A percentile compares a stretch with the other conserved stretches of the same genome.
Conservation (phyloP, 768 basidiomycete genomes). For the Rhizopogon rudus region DNA sequence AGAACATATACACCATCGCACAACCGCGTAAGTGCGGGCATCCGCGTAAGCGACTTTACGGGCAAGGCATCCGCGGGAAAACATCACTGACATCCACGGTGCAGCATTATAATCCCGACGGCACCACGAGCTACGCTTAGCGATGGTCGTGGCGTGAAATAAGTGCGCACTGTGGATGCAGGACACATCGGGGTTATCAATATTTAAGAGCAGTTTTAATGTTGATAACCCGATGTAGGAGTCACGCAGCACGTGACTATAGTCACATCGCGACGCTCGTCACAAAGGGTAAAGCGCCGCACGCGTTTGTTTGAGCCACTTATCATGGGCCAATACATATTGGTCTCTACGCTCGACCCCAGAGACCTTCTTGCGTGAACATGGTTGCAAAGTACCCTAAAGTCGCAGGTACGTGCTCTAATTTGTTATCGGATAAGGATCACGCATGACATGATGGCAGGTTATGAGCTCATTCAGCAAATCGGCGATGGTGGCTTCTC, state of each 20-base stretch:
- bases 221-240: too few species aligned
- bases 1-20: too few species aligned
- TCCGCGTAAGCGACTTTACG: too few species aligned
- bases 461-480: constrained; percentile 65
- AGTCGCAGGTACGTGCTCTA: constrained; percentile 18
- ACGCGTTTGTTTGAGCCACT: background rate
- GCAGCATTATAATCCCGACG: background rate
- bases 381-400: constrained; percentile 28
- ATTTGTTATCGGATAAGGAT: background rate
- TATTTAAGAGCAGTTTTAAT: too few species aligned
- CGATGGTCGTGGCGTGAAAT: too few species aligned
- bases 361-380: background rate
- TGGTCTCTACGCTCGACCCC: background rate
- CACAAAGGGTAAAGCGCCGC: constrained; percentile 12
- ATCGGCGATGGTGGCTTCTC: constrained; percentile 90
- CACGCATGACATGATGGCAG: constrained; percentile 28
- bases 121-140: too few species aligned
- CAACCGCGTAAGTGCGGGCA: too few species aligned
- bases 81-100: background rate
- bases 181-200: too few species aligned
- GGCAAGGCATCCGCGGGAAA: too few species aligned
- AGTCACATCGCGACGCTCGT: constrained; percentile 21
- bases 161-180: too few species aligned
- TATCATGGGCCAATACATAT: constrained; percentile 5
- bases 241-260: constrained; percentile 9